These are phyloP conservation scores for Chytridium lagenaria DNA, from an alignment of 371 early-diverging fungal species.

Conservation along the genomic window DNA sequence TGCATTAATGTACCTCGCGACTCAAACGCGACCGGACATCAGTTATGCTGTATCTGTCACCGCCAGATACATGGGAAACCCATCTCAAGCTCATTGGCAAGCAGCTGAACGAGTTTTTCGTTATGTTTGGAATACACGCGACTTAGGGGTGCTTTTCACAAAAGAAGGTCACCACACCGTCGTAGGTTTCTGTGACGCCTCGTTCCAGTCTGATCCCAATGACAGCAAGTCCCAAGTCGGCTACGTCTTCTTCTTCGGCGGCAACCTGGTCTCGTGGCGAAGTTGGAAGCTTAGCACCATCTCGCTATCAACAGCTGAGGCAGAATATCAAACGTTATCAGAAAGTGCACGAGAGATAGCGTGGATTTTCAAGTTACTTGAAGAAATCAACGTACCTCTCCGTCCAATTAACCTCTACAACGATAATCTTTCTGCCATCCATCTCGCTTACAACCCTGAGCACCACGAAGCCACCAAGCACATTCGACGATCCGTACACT, in stretches of 20 bases:
- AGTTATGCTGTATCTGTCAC: background rate
- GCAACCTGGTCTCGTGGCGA: conserved; percentile 7
- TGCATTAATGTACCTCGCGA: background rate
- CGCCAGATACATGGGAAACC: background rate
- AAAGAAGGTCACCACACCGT: too few relatives aligned
- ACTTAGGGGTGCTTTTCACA: background rate
- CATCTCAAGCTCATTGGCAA: conserved; percentile 4
- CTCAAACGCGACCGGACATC: conserved; percentile 9
- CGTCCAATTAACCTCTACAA: conserved; percentile 5
- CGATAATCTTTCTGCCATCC: conserved; percentile 8
- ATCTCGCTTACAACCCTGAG: conserved; percentile 12
- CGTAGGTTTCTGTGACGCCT: conserved; percentile 11
- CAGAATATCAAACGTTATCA: conserved; percentile 9
- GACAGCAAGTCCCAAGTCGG: too few relatives aligned
- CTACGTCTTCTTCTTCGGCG: too few relatives aligned
- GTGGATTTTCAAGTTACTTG: conserved; percentile 18
- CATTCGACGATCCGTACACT: conserved; percentile 4
- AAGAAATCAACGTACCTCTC: background rate
- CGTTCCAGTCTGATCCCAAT: conserved; percentile 9
- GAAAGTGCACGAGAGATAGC: conserved; percentile 6
- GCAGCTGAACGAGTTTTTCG: background rate
- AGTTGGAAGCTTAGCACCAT: conserved; percentile 6
- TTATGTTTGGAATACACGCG: background rate
- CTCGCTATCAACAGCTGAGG: conserved; percentile 3
- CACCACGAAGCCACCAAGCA: conserved; percentile 21